Evolutionary conservation across 2,329 filamentous ascomycete species (phyloP).

Genomic region (Albifimbria verrucaria): DNA sequence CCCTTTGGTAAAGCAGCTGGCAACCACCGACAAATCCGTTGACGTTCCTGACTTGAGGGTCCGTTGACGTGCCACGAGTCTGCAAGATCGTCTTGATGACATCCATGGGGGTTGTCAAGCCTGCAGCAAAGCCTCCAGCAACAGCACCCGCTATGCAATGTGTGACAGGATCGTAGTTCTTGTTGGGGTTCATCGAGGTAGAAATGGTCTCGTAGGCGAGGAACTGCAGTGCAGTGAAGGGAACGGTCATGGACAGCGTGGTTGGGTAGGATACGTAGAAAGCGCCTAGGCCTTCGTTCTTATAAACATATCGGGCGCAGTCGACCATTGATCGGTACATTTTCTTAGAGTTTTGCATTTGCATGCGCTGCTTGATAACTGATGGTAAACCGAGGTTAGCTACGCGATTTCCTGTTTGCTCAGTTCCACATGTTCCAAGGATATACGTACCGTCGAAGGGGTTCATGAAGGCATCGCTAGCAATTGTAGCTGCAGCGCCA

Average conservation of each 20-base stretch:
- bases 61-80: constrained; percentile 79
- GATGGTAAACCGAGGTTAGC: constrained; percentile 1
- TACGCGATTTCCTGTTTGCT: neutral
- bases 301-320: constrained; percentile 86
- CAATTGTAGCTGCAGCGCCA: constrained; percentile 92
- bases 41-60: constrained; percentile 80
- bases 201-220: constrained; percentile 97
- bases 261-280: constrained; percentile 99
- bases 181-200: constrained; percentile 83
- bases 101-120: constrained; percentile 91
- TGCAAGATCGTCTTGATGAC: constrained; percentile 98
- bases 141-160: constrained; percentile 91
- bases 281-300: constrained; percentile 79
- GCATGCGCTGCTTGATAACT: constrained; percentile 99
- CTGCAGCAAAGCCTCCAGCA: constrained; percentile 89
- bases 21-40: constrained; percentile 78
- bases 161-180: constrained; percentile 85
- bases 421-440: constrained; percentile 4
- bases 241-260: constrained; percentile 96
- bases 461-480: constrained; percentile 98
- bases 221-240: constrained; percentile 95
- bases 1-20: constrained; percentile 75
- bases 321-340: constrained; percentile 82
- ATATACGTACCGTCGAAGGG: constrained; percentile 82
- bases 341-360: constrained; percentile 87